Conservation (phyloP, 495 filamentous ascomycete species). For the Aspergillus avenaceus region DNA sequence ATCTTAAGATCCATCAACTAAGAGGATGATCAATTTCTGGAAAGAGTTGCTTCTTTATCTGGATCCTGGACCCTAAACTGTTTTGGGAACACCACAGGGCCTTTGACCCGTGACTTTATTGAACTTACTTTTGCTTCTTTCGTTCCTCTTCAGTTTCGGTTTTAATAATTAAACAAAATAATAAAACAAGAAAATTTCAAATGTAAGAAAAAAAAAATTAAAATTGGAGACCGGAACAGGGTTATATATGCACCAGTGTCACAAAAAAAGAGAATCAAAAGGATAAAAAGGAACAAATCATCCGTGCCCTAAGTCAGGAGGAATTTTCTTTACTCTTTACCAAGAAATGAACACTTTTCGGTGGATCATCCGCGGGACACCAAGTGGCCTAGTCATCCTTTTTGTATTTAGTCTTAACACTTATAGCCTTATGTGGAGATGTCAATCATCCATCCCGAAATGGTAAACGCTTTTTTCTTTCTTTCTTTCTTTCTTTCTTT, state of each 20-base stretch:
- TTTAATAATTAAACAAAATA: not conserved
- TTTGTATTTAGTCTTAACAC: too few relatives aligned
- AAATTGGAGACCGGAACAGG: not conserved
- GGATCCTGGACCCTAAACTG: not conserved
- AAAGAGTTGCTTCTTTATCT: not conserved
- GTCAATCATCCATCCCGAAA: not conserved
- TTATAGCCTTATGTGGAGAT: constrained; percentile 1
- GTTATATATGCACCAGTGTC: constrained; percentile 2
- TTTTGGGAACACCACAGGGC: too few relatives aligned
- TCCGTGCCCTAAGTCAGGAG: constrained; percentile 4
- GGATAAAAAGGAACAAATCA: constrained; percentile 1
- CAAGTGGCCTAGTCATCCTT: not conserved
- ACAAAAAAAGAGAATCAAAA: not conserved
- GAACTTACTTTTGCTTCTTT: too few relatives aligned
- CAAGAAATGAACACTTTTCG: not conserved
- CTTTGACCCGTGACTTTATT: too few relatives aligned
- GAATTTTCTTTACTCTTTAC: too few relatives aligned
- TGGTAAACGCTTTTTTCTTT: not conserved
- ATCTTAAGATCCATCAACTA: constrained; percentile 1
- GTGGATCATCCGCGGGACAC: constrained; percentile 4
- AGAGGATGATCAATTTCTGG: not conserved
- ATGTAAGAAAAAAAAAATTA: not conserved
- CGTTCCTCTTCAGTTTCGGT: not conserved
- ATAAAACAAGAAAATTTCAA: not conserved
- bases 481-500: too few relatives aligned